Base-by-base conservation (phyloP, 352 stramenopile species). In the Thalassiosira sp. region DNA sequence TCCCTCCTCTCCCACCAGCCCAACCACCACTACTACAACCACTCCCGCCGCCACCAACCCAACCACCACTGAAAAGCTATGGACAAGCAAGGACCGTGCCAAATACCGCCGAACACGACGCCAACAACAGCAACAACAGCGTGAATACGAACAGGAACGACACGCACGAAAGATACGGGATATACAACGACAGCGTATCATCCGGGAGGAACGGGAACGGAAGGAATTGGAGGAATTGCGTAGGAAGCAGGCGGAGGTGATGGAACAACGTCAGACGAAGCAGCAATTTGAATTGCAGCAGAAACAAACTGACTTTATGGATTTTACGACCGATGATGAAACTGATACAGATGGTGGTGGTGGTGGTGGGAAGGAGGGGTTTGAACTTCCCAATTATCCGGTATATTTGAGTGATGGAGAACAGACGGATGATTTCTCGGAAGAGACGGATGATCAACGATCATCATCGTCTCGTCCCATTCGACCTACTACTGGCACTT, bases 381-480 rank as follows among this genome's bases (percentile, higher is more conserved):
- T 89, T 70, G 85, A 86, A 20, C 61, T 92, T 24, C 87, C 87
- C 13, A 89, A 92, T 72, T 70, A 90, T 42, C 87, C 87, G 5
- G 75, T 92, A 0, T 92, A 91, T 74, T 72, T 88, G 27, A 91
- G 82, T 42, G 86, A 92, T 65, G 76, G 61, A 11, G 86, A 92
- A 71, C n/a, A n/a, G n/a, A 77, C 64, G 10, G 78, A 86, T n/a
- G 66, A 81, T 27, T 81, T 70, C 31, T 71, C 52, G 11, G 71
- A 79, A 61, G 71, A 79, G n/a, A 33, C 24, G 13, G 59, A 77
- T 25, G 60, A n/a, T n/a, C n/a, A n/a, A n/a, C n/a, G n/a, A n/a
- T n/a, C n/a, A n/a, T n/a, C n/a, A n/a, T n/a, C n/a, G n/a, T n/a
- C 48, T 10, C 22, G 28, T 48, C 22, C 53, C 3, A 10, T 37